Evolutionary conservation across 129 eudicot species (phyloP).

Genomic region (Flaveria brownii): DNA sequence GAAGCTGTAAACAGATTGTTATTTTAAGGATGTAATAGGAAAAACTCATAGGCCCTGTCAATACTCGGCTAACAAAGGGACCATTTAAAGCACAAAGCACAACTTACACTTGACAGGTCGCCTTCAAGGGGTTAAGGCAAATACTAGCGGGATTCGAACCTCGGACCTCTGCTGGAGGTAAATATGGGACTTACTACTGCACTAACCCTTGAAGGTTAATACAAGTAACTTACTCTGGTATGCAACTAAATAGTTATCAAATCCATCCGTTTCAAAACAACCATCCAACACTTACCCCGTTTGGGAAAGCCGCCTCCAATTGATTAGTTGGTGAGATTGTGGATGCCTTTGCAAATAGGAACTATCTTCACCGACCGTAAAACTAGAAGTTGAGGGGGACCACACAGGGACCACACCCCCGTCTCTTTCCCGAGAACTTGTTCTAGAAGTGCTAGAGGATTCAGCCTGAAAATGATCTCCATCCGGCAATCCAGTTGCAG

Average conservation of each 20-base stretch:
- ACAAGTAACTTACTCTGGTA: neutral
- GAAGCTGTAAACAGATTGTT: neutral
- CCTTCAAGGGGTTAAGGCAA: too few relatives aligned
- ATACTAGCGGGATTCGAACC: too few relatives aligned
- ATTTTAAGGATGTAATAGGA: neutral
- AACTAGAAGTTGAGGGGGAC: constrained; percentile 73
- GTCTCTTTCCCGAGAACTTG: constrained; percentile 58
- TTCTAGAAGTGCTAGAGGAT: constrained; percentile 50
- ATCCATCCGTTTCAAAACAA: neutral
- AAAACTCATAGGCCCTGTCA: too few relatives aligned
- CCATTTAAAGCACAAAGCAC: too few relatives aligned
- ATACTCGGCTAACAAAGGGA: neutral
- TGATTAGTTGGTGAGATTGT: constrained; percentile 66
- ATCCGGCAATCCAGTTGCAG: constrained; percentile 39
- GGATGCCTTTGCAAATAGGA: constrained; percentile 78
- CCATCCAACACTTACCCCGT: constrained; percentile 59
- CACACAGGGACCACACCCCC: constrained; percentile 89
- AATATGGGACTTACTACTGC: neutral
- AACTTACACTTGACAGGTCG: too few relatives aligned
- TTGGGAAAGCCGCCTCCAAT: constrained; percentile 80
- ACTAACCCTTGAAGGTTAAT: too few relatives aligned
- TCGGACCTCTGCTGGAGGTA: neutral
- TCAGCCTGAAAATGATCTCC: constrained; percentile 68
- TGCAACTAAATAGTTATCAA: neutral
- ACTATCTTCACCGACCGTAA: constrained; percentile 56